These are phyloP conservation scores for Aspergillus hiratsukae DNA, from an alignment of 2,329 filamentous ascomycete species.

Conservation along the genomic window DNA sequence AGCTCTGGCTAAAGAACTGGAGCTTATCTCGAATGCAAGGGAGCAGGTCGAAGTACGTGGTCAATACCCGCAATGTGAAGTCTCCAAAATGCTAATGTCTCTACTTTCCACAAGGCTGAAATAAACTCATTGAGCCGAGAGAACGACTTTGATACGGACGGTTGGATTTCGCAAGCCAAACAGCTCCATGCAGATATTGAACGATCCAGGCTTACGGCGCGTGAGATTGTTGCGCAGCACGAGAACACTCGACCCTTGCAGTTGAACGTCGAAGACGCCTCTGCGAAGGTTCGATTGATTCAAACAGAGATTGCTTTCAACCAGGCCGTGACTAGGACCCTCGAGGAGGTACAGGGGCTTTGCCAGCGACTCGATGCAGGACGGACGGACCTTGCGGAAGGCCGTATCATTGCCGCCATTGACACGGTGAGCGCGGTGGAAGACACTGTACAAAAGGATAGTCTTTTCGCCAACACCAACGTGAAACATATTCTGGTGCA, in stretches of 20 bases:
- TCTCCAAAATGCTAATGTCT: slow-evolving; percentile 8
- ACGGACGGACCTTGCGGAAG: slow-evolving; percentile 42
- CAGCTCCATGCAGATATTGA: slow-evolving; percentile 81
- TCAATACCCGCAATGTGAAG: neutral
- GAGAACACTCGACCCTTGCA: slow-evolving; percentile 63
- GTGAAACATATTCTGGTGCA: slow-evolving; percentile 56
- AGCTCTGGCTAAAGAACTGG: slow-evolving; percentile 47
- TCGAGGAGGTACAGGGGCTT: slow-evolving; percentile 51
- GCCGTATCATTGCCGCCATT: slow-evolving; percentile 45
- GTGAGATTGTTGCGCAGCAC: slow-evolving; percentile 73
- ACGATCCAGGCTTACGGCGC: slow-evolving; percentile 71
- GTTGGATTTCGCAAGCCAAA: slow-evolving; percentile 82
- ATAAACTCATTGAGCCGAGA: slow-evolving; percentile 73
- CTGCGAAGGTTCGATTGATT: slow-evolving; percentile 52
- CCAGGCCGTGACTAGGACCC: slow-evolving; percentile 46
- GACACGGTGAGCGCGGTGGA: slow-evolving; percentile 45
- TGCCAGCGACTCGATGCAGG: slow-evolving; percentile 46
- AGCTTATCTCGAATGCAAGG: slow-evolving; percentile 48
- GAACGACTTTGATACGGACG: slow-evolving; percentile 72
- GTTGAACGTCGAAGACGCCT: slow-evolving; percentile 59
- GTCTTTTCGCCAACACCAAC: slow-evolving; percentile 32
- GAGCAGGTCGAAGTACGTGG: slow-evolving; percentile 49
- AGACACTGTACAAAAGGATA: slow-evolving; percentile 22
- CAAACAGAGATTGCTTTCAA: slow-evolving; percentile 59
- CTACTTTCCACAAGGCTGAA: slow-evolving; percentile 51